These are phyloP conservation scores for Cucumis hystrix DNA, from an alignment of 306 rosid genomes.

Conservation along the genomic window DNA sequence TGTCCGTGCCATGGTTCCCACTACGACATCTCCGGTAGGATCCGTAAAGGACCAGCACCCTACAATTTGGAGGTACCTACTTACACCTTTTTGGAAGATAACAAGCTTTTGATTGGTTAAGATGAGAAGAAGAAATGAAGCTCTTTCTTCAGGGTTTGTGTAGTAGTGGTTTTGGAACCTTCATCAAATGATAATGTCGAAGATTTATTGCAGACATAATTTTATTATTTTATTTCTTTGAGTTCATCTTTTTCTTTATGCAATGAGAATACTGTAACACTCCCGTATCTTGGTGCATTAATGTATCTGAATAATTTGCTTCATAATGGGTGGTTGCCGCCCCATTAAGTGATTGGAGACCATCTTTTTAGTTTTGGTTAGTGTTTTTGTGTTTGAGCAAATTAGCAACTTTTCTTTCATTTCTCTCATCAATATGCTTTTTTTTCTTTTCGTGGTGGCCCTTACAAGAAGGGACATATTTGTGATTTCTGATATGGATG, in stretches of 20 bases:
- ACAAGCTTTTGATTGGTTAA: constrained; percentile 64
- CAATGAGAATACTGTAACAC: neutral
- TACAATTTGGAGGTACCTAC: constrained; percentile 85
- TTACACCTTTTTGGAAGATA: constrained; percentile 51
- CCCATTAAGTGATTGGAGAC: neutral
- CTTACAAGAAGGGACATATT: too few relatives aligned
- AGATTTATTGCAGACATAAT: constrained; percentile 28
- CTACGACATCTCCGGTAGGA: constrained; percentile 74
- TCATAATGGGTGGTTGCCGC: neutral
- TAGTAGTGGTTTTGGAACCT: neutral
- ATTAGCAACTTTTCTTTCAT: neutral
- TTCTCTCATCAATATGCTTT: too few relatives aligned
- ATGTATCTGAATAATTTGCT: constrained; percentile 1
- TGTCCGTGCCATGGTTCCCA: constrained; percentile 93
- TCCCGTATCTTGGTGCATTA: neutral
- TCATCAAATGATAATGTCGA: constrained; percentile 29
- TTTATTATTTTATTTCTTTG: neutral
- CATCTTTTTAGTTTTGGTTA: too few relatives aligned
- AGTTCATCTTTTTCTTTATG: neutral
- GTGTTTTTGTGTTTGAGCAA: too few relatives aligned
- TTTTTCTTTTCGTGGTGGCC: too few relatives aligned
- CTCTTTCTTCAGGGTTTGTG: constrained; percentile 2
- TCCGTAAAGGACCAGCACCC: constrained; percentile 86
- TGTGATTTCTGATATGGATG: too few relatives aligned
- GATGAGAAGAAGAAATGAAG: neutral